Percentiles rank a stretch among this genome's conserved stretches.
These are phyloP conservation scores for Geosmithia morbida DNA, from an alignment of 2,329 filamentous ascomycete species.

Conservation along the genomic window DNA sequence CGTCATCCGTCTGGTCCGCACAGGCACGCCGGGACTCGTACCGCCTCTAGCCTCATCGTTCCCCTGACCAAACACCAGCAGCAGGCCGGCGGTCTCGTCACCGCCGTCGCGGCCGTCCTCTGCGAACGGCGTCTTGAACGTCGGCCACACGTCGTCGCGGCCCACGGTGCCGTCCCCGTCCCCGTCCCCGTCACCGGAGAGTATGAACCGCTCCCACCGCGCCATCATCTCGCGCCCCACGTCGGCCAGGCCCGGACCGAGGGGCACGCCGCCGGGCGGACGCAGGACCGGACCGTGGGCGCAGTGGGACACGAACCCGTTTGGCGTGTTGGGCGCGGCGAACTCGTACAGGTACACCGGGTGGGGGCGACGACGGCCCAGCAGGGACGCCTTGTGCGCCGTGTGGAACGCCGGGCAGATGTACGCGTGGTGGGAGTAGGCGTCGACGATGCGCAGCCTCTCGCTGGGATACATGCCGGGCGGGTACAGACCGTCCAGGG, in stretches of 20 bases:
- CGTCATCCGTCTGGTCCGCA: constrained; percentile 25
- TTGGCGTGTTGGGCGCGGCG: constrained; percentile 23
- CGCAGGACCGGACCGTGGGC: constrained; percentile 26
- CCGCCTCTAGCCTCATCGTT: constrained; percentile 38
- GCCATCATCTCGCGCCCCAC: constrained; percentile 26
- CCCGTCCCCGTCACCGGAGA: constrained; percentile 11
- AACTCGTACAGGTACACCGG: constrained; percentile 44
- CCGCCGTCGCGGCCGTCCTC: constrained; percentile 1
- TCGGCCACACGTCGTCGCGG: constrained; percentile 21
- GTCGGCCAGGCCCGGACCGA: constrained; percentile 18
- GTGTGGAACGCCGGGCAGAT: constrained; percentile 49
- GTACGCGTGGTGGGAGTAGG: constrained; percentile 51
- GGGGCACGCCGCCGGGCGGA: constrained; percentile 11
- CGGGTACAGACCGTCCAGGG: constrained; percentile 48
- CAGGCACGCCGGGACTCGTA: constrained; percentile 23
- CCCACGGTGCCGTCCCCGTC: constrained; percentile 9
- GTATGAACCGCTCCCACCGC: constrained; percentile 20
- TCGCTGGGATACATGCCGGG: constrained; percentile 9
- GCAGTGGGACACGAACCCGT: constrained; percentile 26
- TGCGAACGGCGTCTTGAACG: constrained; percentile 24
- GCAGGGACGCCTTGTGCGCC: constrained; percentile 26
- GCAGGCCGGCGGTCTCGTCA: constrained; percentile 15
- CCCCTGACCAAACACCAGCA: constrained; percentile 43
- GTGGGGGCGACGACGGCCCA: neutral
- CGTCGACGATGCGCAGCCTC: constrained; percentile 34